These are phyloP conservation scores for Gentiana straminea DNA, from an alignment of 257 asterid genomes.

Conservation along the genomic window DNA sequence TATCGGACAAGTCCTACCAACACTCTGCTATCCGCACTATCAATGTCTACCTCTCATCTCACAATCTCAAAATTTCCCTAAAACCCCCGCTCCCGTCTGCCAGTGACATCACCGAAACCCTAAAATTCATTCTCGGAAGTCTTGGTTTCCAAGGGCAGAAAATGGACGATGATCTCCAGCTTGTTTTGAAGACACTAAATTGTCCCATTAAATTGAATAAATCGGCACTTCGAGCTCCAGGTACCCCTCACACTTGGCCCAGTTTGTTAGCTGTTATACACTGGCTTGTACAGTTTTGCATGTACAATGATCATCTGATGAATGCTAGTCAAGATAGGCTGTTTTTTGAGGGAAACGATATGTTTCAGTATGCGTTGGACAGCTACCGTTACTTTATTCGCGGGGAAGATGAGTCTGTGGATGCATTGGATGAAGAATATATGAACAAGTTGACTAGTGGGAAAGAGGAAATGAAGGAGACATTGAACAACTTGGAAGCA, in stretches of 20 bases:
- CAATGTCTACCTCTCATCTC: conserved; percentile 57
- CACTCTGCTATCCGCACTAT: conserved; percentile 50
- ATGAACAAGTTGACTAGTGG: conserved; percentile 33
- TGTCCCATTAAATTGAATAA: conserved; percentile 69
- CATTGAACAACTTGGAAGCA: conserved; percentile 26
- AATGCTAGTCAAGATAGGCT: conserved; percentile 14
- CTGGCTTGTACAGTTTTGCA: conserved; percentile 72
- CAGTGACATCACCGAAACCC: conserved; percentile 63
- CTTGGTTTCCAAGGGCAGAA: conserved; percentile 43
- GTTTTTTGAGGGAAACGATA: conserved; percentile 28
- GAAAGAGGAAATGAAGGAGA: conserved; percentile 43
- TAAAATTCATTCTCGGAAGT: conserved; percentile 51
- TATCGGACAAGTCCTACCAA: conserved; percentile 58
- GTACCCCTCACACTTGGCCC: conserved; percentile 84
- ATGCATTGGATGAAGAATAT: conserved; percentile 52
- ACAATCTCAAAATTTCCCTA: conserved; percentile 40
- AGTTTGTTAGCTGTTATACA: conserved; percentile 55
- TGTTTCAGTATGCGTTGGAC: conserved; percentile 31
- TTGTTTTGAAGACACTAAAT: conserved; percentile 39
- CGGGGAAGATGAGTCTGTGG: conserved; percentile 58
- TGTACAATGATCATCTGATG: conserved; percentile 33
- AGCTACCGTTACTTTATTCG: conserved; percentile 45
- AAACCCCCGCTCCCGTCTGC: conserved; percentile 70
- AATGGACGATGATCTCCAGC: conserved; percentile 47
- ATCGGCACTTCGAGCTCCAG: conserved; percentile 84